Percentiles rank a stretch among this genome's conserved stretches.
Evolutionary conservation across 2,329 filamentous ascomycete species (phyloP).

Genomic region (Hypoxylon rubiginosum): DNA sequence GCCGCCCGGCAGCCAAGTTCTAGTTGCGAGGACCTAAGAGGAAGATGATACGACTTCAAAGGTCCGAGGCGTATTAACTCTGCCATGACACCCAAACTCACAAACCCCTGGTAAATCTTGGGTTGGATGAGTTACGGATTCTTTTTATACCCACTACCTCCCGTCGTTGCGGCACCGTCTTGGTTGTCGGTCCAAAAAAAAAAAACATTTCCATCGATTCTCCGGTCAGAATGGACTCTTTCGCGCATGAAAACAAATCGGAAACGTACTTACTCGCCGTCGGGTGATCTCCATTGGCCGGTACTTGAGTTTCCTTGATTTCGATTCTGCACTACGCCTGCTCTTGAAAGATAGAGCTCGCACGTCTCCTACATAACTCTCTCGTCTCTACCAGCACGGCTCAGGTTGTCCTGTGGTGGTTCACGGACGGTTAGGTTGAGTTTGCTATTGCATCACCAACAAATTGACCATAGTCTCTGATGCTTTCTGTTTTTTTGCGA

Average conservation of each 20-base stretch:
- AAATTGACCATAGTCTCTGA: slow-evolving; percentile 4
- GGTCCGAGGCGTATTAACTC: not conserved
- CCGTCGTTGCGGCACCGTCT: not conserved
- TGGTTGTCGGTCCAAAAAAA: not conserved
- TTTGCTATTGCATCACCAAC: slow-evolving; percentile 1
- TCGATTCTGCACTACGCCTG: slow-evolving; percentile 17
- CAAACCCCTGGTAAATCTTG: not conserved
- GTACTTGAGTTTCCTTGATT: slow-evolving; percentile 31
- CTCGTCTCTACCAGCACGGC: not conserved
- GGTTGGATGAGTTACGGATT: slow-evolving; percentile 4
- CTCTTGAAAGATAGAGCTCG: slow-evolving; percentile 40
- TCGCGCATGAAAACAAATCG: slow-evolving; percentile 3
- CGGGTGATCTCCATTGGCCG: slow-evolving; percentile 40
- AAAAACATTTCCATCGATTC: not conserved
- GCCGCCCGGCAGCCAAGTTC: not conserved
- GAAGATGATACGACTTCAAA: not conserved
- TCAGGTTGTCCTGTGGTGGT: slow-evolving; percentile 2
- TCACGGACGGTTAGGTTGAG: slow-evolving; percentile 1
- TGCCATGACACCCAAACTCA: not conserved
- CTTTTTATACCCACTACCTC: not conserved
- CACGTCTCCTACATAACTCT: not conserved
- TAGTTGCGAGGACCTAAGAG: not conserved
- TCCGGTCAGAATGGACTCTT: not conserved
- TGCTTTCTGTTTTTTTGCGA: not conserved
- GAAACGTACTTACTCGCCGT: slow-evolving; percentile 38